Evolutionary conservation across 495 filamentous ascomycete genomes (phyloP).

Genomic region (Cetradonia linearis): DNA sequence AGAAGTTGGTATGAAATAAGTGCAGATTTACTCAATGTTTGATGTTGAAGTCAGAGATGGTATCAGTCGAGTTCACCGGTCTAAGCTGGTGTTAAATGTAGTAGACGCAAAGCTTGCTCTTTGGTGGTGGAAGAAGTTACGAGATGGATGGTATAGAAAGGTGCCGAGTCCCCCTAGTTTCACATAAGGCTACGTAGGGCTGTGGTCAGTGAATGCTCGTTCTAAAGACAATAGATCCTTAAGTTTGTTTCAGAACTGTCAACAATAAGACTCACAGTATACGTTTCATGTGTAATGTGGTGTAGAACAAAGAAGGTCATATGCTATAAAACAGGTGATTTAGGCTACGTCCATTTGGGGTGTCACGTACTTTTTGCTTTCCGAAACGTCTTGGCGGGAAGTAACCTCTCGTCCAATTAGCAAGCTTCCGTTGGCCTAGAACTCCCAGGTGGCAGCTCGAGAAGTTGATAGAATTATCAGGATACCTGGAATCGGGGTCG

Average conservation of each 20-base stretch:
- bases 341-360: neutral
- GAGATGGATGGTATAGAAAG: neutral
- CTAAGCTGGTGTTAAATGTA: neutral
- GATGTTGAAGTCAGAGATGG: neutral
- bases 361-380: neutral
- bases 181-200: neutral
- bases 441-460: no score
- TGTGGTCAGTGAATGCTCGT: neutral
- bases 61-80: neutral
- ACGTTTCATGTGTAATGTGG: neutral
- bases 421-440: no score
- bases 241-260: neutral
- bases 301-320: neutral
- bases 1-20: neutral
- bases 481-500: no score
- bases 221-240: neutral
- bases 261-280: neutral
- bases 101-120: no score
- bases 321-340: neutral
- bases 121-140: neutral
- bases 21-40: neutral
- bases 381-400: neutral
- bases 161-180: neutral
- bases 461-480: no score
- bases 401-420: no score